These are phyloP conservation scores for Cymbomonas tetramitiformis DNA, from an alignment of 139 green algal species.

Conservation along the genomic window DNA sequence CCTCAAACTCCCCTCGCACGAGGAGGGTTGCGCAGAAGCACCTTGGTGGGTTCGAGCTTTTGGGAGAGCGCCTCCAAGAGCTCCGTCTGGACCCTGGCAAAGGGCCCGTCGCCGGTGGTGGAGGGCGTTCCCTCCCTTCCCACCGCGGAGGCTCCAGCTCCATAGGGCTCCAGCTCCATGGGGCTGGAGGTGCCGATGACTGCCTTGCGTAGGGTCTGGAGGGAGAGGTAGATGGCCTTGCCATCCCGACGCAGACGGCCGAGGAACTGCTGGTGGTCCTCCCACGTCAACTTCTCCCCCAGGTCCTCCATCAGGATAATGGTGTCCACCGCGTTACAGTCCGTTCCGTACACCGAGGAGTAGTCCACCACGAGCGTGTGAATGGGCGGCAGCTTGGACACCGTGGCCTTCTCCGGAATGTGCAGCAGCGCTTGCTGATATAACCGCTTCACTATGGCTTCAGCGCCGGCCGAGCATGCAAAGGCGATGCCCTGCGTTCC, in stretches of 20 bases:
- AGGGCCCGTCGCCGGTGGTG: too few species aligned
- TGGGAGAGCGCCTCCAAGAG: not conserved
- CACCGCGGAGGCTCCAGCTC: too few species aligned
- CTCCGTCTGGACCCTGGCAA: too few species aligned
- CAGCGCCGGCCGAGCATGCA: conserved; percentile 2
- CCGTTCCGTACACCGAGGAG: conserved; percentile 35
- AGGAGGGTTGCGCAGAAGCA: too few species aligned
- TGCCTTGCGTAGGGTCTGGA: conserved; percentile 21
- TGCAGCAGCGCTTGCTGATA: conserved; percentile 33
- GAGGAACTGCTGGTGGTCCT: conserved; percentile 38
- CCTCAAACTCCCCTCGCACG: too few species aligned
- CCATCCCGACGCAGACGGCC: conserved; percentile 32
- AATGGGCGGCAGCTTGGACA: conserved; percentile 22
- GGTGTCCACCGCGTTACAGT: conserved; percentile 35
- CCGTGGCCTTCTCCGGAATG: conserved; percentile 25
- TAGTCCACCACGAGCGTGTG: conserved; percentile 39
- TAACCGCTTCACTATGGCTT: conserved; percentile 31
- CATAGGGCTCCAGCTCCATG: too few species aligned
- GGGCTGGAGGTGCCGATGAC: too few species aligned
- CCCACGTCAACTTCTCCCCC: conserved; percentile 21
- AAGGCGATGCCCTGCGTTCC: conserved; percentile 39
- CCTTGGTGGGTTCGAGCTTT: not conserved
- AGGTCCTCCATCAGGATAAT: conserved; percentile 31
- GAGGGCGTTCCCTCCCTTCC: too few species aligned
- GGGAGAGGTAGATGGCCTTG: conserved; percentile 25